phyloP scores from a whole-genome alignment of 768 basidiomycete species.

The Chalciporus piperatus region DNA sequence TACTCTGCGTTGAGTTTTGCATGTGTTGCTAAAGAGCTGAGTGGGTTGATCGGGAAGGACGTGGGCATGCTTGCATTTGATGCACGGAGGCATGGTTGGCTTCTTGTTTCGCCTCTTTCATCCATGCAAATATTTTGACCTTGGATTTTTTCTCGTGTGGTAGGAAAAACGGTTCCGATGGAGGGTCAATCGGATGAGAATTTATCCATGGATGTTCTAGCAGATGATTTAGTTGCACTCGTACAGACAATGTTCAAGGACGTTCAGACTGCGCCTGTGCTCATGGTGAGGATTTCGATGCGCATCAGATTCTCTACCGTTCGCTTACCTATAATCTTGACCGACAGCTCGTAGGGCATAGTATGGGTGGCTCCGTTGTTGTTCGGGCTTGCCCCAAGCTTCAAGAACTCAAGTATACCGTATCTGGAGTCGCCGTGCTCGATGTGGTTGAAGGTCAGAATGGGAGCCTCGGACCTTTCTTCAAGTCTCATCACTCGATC shows the following conservation, averaged over 20 bases:
- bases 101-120: not conserved
- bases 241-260: slow-evolving; percentile 70
- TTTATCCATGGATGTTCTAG: slow-evolving; percentile 69
- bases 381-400: slow-evolving; percentile 67
- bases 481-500: not conserved
- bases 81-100: slow-evolving; percentile 82
- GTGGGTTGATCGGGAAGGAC: slow-evolving; percentile 56
- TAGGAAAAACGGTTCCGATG: slow-evolving; percentile 28
- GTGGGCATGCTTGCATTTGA: slow-evolving; percentile 83
- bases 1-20: slow-evolving; percentile 90
- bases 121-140: no score
- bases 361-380: slow-evolving; percentile 93
- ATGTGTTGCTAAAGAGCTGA: slow-evolving; percentile 80
- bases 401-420: slow-evolving; percentile 61
- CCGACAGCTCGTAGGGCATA: slow-evolving; percentile 84
- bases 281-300: slow-evolving; percentile 55
- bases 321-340: not conserved
- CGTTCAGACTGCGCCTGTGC: slow-evolving; percentile 56
- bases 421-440: slow-evolving; percentile 77
- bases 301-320: not conserved
- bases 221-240: slow-evolving; percentile 70
- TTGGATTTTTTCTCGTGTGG: no score
- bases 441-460: slow-evolving; percentile 86
- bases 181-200: slow-evolving; percentile 23
- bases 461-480: not conserved